These are phyloP conservation scores for Ogataea hybrid DNA, from an alignment of 1,139 yeast species.

Conservation along the genomic window DNA sequence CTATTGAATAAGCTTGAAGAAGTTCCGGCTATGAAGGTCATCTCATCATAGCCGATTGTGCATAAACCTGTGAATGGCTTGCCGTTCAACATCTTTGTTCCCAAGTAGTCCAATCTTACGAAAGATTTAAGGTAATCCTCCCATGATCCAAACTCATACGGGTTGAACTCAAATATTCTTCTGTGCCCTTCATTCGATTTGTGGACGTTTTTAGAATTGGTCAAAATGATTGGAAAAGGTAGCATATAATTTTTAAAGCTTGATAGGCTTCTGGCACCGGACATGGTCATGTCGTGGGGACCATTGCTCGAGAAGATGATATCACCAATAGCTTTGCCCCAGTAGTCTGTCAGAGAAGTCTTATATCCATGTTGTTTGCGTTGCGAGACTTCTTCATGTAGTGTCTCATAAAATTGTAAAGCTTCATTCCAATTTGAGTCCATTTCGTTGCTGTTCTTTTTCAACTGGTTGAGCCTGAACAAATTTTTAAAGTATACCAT, in stretches of 20 bases:
- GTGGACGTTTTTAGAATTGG: conserved; percentile 30
- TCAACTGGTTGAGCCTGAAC: conserved; percentile 6
- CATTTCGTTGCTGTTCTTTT: neutral
- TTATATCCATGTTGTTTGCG: conserved; percentile 52
- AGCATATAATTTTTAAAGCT: conserved; percentile 34
- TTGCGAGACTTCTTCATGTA: conserved; percentile 45
- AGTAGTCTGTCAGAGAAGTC: conserved; percentile 62
- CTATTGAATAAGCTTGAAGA: conserved; percentile 67
- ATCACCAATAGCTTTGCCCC: conserved; percentile 61
- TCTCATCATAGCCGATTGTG: conserved; percentile 57
- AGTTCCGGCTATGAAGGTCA: conserved; percentile 70
- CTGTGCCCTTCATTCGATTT: conserved; percentile 9
- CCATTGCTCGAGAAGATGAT: conserved; percentile 38
- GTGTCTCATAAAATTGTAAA: conserved; percentile 43
- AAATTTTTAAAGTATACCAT: conserved; percentile 12
- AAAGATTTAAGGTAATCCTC: conserved; percentile 40
- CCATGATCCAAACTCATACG: conserved; percentile 20
- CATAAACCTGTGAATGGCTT: conserved; percentile 36
- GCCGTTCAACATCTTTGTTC: conserved; percentile 45
- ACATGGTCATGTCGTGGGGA: conserved; percentile 28
- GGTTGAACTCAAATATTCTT: conserved; percentile 20
- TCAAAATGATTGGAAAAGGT: conserved; percentile 41
- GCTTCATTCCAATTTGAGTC: conserved; percentile 34
- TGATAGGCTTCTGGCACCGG: conserved; percentile 28
- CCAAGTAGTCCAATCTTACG: conserved; percentile 49